These are phyloP conservation scores for Pisolithus tinctorius DNA, from an alignment of 768 basidiomycete genomes.

Conservation along the genomic window DNA sequence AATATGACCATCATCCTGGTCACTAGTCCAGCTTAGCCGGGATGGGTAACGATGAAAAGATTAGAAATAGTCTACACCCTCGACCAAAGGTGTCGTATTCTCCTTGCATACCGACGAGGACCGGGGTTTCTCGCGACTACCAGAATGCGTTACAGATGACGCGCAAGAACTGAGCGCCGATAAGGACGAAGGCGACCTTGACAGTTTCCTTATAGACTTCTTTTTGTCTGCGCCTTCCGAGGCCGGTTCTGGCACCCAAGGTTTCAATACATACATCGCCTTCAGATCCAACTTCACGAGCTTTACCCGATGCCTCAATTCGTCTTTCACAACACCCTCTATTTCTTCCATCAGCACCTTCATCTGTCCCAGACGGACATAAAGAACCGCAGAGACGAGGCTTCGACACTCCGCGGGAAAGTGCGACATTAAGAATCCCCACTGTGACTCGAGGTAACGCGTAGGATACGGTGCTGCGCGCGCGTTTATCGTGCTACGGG, in stretches of 20 bases:
- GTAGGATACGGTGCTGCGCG: slow-evolving; percentile 35
- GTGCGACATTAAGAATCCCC: slow-evolving; percentile 26
- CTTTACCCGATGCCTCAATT: neutral
- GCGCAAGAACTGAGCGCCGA: neutral
- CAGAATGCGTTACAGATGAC: neutral
- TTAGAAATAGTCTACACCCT: slow-evolving; percentile 30
- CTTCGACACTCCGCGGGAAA: slow-evolving; percentile 34
- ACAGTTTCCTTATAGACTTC: neutral
- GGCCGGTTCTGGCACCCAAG: neutral
- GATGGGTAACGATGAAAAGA: slow-evolving; percentile 14
- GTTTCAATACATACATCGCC: neutral
- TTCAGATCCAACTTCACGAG: neutral
- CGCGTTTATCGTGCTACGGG: slow-evolving; percentile 29
- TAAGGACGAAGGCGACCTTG: neutral
- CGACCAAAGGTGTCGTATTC: slow-evolving; percentile 14
- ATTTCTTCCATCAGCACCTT: slow-evolving; percentile 34
- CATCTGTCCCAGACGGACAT: slow-evolving; percentile 28
- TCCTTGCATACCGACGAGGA: neutral
- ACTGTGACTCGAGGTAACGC: slow-evolving; percentile 22
- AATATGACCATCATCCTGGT: too few relatives aligned
- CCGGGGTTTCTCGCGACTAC: slow-evolving; percentile 1
- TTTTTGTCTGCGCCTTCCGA: neutral
- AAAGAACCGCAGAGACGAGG: slow-evolving; percentile 27
- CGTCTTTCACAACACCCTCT: slow-evolving; percentile 13
- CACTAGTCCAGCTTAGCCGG: too few relatives aligned